Percentiles rank a stretch among this genome's conserved stretches.
These are phyloP conservation scores for Exophiala sp. DNA, from an alignment of 2,329 filamentous ascomycete species.

Conservation along the genomic window DNA sequence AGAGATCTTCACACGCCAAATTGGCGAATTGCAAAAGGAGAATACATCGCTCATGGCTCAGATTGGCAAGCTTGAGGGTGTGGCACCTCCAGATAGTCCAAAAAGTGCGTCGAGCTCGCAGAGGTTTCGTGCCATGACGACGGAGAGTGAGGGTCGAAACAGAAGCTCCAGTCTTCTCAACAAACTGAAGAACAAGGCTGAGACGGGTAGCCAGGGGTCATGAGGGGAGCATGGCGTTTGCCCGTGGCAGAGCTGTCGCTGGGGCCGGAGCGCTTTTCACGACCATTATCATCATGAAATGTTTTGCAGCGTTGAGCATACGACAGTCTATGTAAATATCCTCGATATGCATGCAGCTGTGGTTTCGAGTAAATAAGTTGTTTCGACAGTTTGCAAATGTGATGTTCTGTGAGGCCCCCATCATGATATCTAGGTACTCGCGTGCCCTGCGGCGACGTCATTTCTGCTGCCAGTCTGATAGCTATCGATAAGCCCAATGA, in stretches of 20 bases:
- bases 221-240: neutral
- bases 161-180: slow-evolving; percentile 18
- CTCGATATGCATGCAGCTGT: neutral
- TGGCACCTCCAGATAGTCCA: slow-evolving; percentile 5
- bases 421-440: no score
- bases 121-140: slow-evolving; percentile 13
- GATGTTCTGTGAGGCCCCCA: no score
- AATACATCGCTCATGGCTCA: slow-evolving; percentile 51
- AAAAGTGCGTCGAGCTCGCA: neutral
- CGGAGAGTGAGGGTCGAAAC: slow-evolving; percentile 11
- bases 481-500: no score
- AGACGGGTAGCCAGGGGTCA: slow-evolving; percentile 10
- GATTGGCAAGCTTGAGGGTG: slow-evolving; percentile 40
- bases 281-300: neutral
- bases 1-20: slow-evolving; percentile 38
- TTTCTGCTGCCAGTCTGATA: no score
- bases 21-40: slow-evolving; percentile 56
- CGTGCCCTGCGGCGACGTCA: no score
- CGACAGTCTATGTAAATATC: neutral
- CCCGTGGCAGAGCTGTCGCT: neutral
- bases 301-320: neutral
- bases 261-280: neutral
- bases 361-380: no score
- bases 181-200: slow-evolving; percentile 15
- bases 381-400: no score